phyloP scores from a whole-genome alignment of 2,329 filamentous ascomycete species.

The Trichoderma breve region DNA sequence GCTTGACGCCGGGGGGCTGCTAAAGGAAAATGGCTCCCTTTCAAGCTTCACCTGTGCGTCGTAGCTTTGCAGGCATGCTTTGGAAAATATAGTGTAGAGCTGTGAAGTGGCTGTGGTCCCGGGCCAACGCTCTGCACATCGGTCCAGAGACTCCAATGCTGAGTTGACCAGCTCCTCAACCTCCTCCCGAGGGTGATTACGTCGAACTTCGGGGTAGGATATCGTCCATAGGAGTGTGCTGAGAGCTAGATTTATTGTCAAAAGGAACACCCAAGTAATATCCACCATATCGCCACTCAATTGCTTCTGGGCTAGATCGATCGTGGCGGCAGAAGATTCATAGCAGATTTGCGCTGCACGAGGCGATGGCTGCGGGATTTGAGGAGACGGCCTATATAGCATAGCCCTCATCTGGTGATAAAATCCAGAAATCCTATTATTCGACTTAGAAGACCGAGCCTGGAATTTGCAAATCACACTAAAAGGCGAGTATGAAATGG shows the following conservation, averaged over 20 bases:
- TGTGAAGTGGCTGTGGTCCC: slow-evolving; percentile 81
- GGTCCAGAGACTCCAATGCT: slow-evolving; percentile 74
- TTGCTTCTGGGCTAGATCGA: slow-evolving; percentile 76
- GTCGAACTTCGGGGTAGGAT: slow-evolving; percentile 80
- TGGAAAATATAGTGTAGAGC: slow-evolving; percentile 81
- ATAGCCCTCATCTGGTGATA: slow-evolving; percentile 88
- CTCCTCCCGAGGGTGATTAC: slow-evolving; percentile 68
- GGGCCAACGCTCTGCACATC: slow-evolving; percentile 86
- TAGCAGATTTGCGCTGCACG: slow-evolving; percentile 80
- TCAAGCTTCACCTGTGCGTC: slow-evolving; percentile 48
- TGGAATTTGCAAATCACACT: background rate
- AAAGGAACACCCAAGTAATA: slow-evolving; percentile 89
- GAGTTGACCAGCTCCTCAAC: slow-evolving; percentile 72
- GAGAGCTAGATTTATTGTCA: slow-evolving; percentile 85
- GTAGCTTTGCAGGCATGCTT: slow-evolving; percentile 85
- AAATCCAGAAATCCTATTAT: slow-evolving; percentile 58
- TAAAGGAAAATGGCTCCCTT: slow-evolving; percentile 32
- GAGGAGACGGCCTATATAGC: slow-evolving; percentile 86
- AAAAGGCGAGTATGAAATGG: too few relatives aligned
- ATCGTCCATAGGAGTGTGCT: slow-evolving; percentile 91
- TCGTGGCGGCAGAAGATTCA: slow-evolving; percentile 77
- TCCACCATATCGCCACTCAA: slow-evolving; percentile 74
- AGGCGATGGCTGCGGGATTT: slow-evolving; percentile 80
- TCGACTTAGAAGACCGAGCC: background rate
- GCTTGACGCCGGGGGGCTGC: slow-evolving; percentile 34